phyloP scores from a whole-genome alignment of 73 alveolate genomes.

The Effrenium voratum region DNA sequence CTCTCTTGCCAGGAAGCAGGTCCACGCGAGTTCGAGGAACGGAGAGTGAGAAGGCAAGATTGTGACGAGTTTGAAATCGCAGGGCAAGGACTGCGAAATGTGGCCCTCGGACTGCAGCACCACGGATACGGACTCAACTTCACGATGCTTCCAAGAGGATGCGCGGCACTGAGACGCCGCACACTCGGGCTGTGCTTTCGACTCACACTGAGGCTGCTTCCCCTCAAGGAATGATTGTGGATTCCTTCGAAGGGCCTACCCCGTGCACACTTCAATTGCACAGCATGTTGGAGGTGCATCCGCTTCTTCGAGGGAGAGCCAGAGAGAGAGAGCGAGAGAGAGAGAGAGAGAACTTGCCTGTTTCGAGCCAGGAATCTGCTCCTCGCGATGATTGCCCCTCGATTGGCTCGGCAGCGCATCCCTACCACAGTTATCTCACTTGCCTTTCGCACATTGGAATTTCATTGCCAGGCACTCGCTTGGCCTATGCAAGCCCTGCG shows the following conservation, averaged over 20 bases:
- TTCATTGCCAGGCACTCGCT: background rate
- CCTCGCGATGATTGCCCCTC: slow-evolving; percentile 37
- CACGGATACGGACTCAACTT: background rate
- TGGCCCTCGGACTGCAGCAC: background rate
- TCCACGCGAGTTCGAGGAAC: too few species aligned
- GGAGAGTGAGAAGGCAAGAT: too few species aligned
- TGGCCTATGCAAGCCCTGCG: slow-evolving; percentile 79
- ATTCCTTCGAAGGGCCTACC: too few species aligned
- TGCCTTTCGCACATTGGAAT: background rate
- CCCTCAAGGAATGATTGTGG: too few species aligned
- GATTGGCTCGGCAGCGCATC: background rate
- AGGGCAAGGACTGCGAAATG: background rate
- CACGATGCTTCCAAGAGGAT: background rate
- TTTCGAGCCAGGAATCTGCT: background rate
- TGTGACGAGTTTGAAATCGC: too few species aligned
- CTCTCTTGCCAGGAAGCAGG: too few species aligned
- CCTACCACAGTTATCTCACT: background rate
- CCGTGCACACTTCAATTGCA: background rate
- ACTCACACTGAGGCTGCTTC: too few species aligned
- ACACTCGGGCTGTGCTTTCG: too few species aligned
- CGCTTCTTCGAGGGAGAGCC: too few species aligned
- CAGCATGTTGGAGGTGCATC: background rate
- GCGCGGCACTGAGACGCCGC: too few species aligned
- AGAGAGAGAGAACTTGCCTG: too few species aligned
- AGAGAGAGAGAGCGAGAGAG: too few species aligned